Base-by-base conservation (phyloP, 257 asterid genomes). In the Echites panduratus region DNA sequence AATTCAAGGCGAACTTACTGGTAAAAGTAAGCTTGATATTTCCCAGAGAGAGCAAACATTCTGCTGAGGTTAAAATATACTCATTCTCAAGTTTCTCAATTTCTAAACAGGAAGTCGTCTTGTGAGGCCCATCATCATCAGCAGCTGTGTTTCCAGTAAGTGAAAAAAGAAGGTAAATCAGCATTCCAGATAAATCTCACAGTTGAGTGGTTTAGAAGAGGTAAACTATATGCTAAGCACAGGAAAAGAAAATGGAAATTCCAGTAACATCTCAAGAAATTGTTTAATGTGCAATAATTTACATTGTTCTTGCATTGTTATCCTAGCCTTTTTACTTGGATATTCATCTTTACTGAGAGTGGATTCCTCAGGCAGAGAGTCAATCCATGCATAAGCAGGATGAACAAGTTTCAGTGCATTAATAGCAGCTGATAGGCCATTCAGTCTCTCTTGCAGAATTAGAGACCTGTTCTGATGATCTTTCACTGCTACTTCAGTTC, bases 331-430 rank as follows among this genome's bases (percentile, higher is more conserved):
- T 83, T 94, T 94, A 86, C 83, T 86, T 61, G 99, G 97, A 86
- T 81, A 86, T 64, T 70, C 76, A 73, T 82, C 90, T 78, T 82
- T 84, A 68, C 73, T 75, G 70, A 72, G 72, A 72, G 82, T 81
- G 54, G 79, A 74, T 67, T 82, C 89, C 20, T 87, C 96, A 73
- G 75, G 81, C 12, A 84, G 85, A 67, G 83, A 79, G 48, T 89
- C 96, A 79, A 91, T 91, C 97, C 98, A 94, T 79, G 98, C 96
- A 91, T 86, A 82, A 38, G 92, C 87, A 81, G 98, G 96, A 84
- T 89, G 88, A 83, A 89, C 93, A 75, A 94, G 97, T 75, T 94
- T 96, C 79, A 94, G 82, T 24, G 99, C 98, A 85, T 91, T 94
- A 82, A 91, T 87, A 76, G 97, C 89, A 76, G 93, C 84, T 79